Base-by-base conservation (phyloP, 345 rosid species). In the Durio zibethinus region DNA sequence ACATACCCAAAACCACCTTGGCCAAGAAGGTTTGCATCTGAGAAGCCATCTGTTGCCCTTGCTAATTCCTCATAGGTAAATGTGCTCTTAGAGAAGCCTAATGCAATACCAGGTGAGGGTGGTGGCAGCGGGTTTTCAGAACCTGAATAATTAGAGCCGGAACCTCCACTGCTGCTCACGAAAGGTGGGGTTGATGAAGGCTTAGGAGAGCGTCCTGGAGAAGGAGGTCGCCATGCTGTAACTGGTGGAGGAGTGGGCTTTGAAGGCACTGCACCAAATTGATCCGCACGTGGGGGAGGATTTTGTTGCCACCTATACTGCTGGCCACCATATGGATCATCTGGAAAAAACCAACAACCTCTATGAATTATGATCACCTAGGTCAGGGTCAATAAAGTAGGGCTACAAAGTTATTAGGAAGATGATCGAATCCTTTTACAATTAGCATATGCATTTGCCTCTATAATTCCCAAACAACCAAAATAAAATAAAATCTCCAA, bases 231-330 rank as follows among this genome's bases (percentile, higher is more conserved):
- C 64, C 25, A 23, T 53, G 64, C 61, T 16, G 74, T 42, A 77
- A 77, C 74, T 4, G 79, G 65, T 25, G 79, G 78, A 67, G 86
- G 73, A 15, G 88, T 69, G 7, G 87, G 84, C 78, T 83, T 80
- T 27, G 89, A 83, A 20, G 80, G 60, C 2, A 77, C 65, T 21
- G 90, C 2, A 12, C 72, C 52, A 5, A 64, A 83, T 20, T 73
- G 86, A 68, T 85, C 85, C 2, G 88, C 79, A 18, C 88, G 92
- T 7, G 80, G 89, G 2, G 87, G 88, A 69, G 80, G 80, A 83
- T 86, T 86, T 40, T 87, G 93, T 60, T 92, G 94, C 94, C 92
- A 85, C 7, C 88, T 77, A 38, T 85, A 91, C 54, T 87, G 96
- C 0, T 77, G 90, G 47, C 89, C 89, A 57, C 88, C 87, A 61